Percentiles rank a stretch among this genome's conserved stretches.
phyloP scores from a whole-genome alignment of 192 early-diverging fungal genomes.

The Coemansia pectinata region DNA sequence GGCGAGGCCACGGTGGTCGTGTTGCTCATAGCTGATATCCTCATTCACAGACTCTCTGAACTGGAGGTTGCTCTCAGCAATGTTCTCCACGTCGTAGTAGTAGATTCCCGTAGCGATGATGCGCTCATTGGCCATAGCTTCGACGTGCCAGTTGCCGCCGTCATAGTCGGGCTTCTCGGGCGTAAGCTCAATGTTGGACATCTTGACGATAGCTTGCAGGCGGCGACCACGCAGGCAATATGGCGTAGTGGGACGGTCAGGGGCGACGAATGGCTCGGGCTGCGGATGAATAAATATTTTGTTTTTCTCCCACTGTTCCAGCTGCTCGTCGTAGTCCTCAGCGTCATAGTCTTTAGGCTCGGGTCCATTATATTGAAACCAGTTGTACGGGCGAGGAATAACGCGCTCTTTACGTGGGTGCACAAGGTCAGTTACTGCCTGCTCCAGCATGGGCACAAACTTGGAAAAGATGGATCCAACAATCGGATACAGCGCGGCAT shows the following conservation, averaged over 20 bases:
- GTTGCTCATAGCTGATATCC: background rate
- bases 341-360: conserved; percentile 16
- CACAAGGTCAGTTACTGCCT: conserved; percentile 37
- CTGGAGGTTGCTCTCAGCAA: conserved; percentile 58
- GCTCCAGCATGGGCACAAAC: conserved; percentile 68
- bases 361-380: conserved; percentile 9
- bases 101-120: conserved; percentile 71
- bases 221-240: conserved; percentile 33
- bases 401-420: conserved; percentile 2
- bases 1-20: background rate
- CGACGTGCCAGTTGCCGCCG: conserved; percentile 68
- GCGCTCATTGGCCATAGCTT: conserved; percentile 42
- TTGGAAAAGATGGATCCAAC: conserved; percentile 54
- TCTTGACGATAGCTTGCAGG: conserved; percentile 69
- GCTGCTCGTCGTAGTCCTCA: conserved; percentile 15
- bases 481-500: conserved; percentile 54
- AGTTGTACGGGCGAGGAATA: conserved; percentile 14
- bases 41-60: conserved; percentile 54
- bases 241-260: conserved; percentile 18
- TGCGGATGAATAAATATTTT: conserved; percentile 23
- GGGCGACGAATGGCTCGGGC: conserved; percentile 38
- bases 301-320: conserved; percentile 19
- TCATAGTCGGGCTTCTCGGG: conserved; percentile 61
- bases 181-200: conserved; percentile 66
- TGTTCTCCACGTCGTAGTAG: conserved; percentile 71